These are phyloP conservation scores for Phytophthora rubi DNA, from an alignment of 352 stramenopile genomes.

Conservation along the genomic window DNA sequence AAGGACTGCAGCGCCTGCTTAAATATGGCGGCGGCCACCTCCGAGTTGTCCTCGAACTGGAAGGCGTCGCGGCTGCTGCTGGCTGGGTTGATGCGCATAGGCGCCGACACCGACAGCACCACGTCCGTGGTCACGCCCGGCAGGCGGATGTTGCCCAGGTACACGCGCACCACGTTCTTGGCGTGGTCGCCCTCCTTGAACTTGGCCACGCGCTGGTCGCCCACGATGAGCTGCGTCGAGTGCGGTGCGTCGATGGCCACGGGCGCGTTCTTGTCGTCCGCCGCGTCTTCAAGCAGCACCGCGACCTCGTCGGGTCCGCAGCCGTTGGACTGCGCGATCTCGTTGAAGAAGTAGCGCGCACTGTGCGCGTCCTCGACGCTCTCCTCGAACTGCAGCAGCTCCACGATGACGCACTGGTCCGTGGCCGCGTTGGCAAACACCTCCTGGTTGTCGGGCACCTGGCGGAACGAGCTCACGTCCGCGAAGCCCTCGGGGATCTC, in stretches of 20 bases:
- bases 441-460: conserved; percentile 90
- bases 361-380: conserved; percentile 53
- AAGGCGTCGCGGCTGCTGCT: conserved; percentile 75
- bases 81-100: conserved; percentile 74
- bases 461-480: conserved; percentile 85
- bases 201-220: conserved; percentile 85
- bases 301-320: conserved; percentile 63
- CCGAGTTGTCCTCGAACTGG: conserved; percentile 69
- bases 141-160: conserved; percentile 76
- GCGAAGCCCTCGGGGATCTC: conserved; percentile 74
- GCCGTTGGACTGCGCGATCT: conserved; percentile 82
- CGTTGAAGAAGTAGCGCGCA: conserved; percentile 84
- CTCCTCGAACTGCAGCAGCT: conserved; percentile 77
- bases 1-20: conserved; percentile 76
- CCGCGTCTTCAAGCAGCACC: conserved; percentile 54
- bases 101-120: conserved; percentile 81
- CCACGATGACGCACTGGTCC: conserved; percentile 86
- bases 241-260: conserved; percentile 44
- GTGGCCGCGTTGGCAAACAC: conserved; percentile 84
- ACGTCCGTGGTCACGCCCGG: conserved; percentile 81
- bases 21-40: conserved; percentile 76
- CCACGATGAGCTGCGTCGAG: conserved; percentile 58
- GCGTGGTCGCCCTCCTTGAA: conserved; percentile 82
- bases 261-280: conserved; percentile 34
- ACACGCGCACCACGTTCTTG: conserved; percentile 89